phyloP scores from a whole-genome alignment of 805 yeast species.

The Candida sphagnicola region DNA sequence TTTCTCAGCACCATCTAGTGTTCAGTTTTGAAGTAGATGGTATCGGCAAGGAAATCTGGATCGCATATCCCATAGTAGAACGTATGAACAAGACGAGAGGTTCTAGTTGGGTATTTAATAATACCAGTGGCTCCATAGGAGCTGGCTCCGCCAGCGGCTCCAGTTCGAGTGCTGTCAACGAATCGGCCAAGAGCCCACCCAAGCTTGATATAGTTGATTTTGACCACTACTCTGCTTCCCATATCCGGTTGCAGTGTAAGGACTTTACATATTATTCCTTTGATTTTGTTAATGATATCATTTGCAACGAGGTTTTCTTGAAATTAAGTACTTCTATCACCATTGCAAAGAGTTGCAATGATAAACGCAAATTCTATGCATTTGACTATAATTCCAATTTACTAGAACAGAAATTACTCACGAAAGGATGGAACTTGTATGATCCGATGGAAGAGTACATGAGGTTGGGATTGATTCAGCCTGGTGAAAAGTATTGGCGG shows the following conservation, averaged over 20 bases:
- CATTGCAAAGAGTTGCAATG: constrained; percentile 47
- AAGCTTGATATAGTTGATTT: constrained; percentile 11
- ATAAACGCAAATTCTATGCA: constrained; percentile 57
- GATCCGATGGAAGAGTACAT: constrained; percentile 59
- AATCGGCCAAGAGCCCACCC: constrained; percentile 5
- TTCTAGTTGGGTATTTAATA: constrained; percentile 35
- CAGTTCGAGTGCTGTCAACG: neutral
- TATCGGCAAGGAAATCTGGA: constrained; percentile 71
- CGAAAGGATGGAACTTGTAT: constrained; percentile 71
- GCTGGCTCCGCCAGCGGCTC: neutral
- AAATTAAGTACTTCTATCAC: constrained; percentile 65
- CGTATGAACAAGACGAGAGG: constrained; percentile 56
- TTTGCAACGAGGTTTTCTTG: constrained; percentile 69
- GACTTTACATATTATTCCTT: constrained; percentile 82
- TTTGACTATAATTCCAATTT: constrained; percentile 74
- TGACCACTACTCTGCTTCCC: constrained; percentile 43
- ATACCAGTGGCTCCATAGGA: constrained; percentile 2
- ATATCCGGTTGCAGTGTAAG: constrained; percentile 70
- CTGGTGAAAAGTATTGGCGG: constrained; percentile 55
- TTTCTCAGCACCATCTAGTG: constrained; percentile 36
- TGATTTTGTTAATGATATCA: constrained; percentile 57
- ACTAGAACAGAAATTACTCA: constrained; percentile 49
- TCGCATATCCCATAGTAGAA: constrained; percentile 81
- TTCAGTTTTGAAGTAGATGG: constrained; percentile 24
- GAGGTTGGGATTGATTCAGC: constrained; percentile 60